These are phyloP conservation scores for Plenodomus lindquistii DNA, from an alignment of 2,329 filamentous ascomycete genomes.

Conservation along the genomic window DNA sequence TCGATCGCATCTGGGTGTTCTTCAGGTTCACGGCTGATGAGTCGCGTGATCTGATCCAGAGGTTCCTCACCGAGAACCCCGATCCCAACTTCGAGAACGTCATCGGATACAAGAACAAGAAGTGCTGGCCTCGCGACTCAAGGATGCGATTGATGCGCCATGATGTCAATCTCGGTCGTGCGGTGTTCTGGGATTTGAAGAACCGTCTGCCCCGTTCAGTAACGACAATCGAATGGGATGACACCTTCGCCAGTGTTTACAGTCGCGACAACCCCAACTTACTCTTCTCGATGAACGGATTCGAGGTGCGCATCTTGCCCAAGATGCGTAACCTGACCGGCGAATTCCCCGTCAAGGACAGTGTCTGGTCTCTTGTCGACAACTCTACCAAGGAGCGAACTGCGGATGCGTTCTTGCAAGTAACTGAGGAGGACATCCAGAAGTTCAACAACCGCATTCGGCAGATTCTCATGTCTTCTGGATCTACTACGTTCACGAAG, in stretches of 20 bases:
- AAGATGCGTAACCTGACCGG: conserved; percentile 95
- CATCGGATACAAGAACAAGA: conserved; percentile 98
- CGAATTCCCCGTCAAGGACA: conserved; percentile 96
- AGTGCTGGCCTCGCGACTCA: conserved; percentile 97
- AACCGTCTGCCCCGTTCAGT: conserved; percentile 92
- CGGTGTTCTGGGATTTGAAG: conserved; percentile 99
- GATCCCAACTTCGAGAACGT: conserved; percentile 99
- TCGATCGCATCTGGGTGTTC: conserved; percentile 99
- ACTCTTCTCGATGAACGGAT: conserved; percentile 96
- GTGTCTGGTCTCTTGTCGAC: conserved; percentile 96
- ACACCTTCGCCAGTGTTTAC: conserved; percentile 97
- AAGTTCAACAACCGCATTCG: conserved; percentile 99
- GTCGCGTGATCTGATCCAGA: conserved; percentile 92
- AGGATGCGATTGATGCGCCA: conserved; percentile 98
- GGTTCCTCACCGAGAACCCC: conserved; percentile 96
- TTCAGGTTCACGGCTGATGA: conserved; percentile 92
- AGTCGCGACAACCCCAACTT: conserved; percentile 97
- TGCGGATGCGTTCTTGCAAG: conserved; percentile 94
- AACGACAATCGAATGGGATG: conserved; percentile 98
- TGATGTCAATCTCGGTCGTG: conserved; percentile 95
- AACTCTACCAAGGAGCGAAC: conserved; percentile 97
- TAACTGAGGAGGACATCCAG: conserved; percentile 95
- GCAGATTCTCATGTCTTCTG: conserved; percentile 98
- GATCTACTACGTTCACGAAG: conserved; percentile 99
- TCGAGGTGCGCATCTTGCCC: conserved; percentile 93